A percentile compares a stretch with the other conserved stretches of the same genome.
phyloP scores from a whole-genome alignment of 2,329 filamentous ascomycete genomes.

The Spiromastix sp. region DNA sequence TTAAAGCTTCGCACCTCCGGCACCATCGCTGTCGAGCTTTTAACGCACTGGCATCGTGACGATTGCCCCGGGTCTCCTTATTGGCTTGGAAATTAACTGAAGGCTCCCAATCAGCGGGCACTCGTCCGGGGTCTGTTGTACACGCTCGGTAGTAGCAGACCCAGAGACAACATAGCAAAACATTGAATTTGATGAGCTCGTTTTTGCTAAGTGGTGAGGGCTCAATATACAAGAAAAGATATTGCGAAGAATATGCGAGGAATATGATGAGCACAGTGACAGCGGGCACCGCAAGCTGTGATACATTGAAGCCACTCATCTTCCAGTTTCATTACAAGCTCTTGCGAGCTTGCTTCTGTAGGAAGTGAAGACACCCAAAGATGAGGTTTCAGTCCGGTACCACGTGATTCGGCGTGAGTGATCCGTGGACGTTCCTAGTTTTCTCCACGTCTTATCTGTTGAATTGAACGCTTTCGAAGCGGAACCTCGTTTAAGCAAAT shows the following conservation, averaged over 20 bases:
- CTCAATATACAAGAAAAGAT: slow-evolving; percentile 45
- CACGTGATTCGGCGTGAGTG: no score
- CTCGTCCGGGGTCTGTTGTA: slow-evolving; percentile 46
- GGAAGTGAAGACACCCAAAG: no score
- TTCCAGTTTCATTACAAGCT: no score
- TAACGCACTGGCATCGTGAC: slow-evolving; percentile 5
- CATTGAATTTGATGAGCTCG: slow-evolving; percentile 46
- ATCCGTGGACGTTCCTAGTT: no score
- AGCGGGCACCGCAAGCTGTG: slow-evolving; percentile 41
- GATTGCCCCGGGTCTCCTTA: slow-evolving; percentile 2
- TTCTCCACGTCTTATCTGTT: no score
- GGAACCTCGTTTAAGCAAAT: no score
- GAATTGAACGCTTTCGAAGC: no score
- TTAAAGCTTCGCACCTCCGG: slow-evolving; percentile 49
- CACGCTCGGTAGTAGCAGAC: slow-evolving; percentile 52
- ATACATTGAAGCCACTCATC: slow-evolving; percentile 22
- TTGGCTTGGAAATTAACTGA: neutral
- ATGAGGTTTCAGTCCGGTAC: no score
- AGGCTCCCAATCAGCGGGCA: slow-evolving; percentile 36
- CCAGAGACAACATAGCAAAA: slow-evolving; percentile 43
- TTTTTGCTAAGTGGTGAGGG: slow-evolving; percentile 40
- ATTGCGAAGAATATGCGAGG: slow-evolving; percentile 50
- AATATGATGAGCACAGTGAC: slow-evolving; percentile 48
- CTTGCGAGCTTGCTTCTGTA: no score
- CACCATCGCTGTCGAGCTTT: slow-evolving; percentile 42